phyloP scores from a whole-genome alignment of 2,329 filamentous ascomycete genomes.

The Trichophyton benhamiae region DNA sequence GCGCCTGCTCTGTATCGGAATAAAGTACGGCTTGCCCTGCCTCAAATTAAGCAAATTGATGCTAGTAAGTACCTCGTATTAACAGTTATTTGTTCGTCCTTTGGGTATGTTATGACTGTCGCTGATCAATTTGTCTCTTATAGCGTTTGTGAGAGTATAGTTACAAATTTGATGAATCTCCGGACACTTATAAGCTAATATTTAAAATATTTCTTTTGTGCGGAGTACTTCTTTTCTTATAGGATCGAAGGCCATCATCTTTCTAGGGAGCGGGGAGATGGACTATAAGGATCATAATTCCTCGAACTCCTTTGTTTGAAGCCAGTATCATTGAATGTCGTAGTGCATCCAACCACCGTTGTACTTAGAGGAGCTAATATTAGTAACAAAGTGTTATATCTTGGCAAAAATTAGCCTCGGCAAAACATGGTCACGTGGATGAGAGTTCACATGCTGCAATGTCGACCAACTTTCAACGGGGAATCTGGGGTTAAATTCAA shows the following conservation, averaged over 20 bases:
- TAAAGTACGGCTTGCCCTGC: conserved; percentile 78
- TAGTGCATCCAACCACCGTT: background rate
- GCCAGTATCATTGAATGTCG: background rate
- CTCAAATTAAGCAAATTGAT: conserved; percentile 86
- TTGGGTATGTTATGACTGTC: background rate
- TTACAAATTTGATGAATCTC: background rate
- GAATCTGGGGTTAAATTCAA: background rate
- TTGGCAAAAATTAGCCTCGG: background rate
- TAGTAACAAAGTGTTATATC: background rate
- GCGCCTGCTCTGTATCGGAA: conserved; percentile 82
- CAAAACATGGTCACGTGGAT: background rate
- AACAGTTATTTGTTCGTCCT: background rate
- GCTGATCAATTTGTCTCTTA: background rate
- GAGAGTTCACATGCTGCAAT: background rate
- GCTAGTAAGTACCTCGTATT: conserved; percentile 58
- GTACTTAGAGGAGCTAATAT: background rate
- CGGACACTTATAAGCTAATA: background rate
- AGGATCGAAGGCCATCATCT: too few species aligned
- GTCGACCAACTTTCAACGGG: background rate
- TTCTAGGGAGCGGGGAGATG: too few species aligned
- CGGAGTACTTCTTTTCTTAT: too few species aligned
- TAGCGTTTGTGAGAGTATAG: conserved; percentile 1
- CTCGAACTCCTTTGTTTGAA: background rate
- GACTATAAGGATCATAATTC: too few species aligned
- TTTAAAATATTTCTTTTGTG: background rate